Percentiles rank a stretch among this genome's conserved stretches.
Conservation (phyloP, 306 rosid species). For the Hippophae tibetana region DNA sequence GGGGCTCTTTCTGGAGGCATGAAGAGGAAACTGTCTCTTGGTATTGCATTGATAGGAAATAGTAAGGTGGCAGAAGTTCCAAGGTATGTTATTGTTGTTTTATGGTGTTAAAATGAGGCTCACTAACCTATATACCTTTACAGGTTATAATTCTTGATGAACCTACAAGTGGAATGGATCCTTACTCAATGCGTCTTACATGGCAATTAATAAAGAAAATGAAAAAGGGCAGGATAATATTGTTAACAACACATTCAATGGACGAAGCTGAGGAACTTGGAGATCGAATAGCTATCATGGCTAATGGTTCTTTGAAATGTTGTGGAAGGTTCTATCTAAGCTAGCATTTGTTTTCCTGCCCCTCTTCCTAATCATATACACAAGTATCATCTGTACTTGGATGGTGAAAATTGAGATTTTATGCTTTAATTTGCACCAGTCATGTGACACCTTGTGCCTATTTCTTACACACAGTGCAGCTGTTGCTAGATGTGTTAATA, state of each 20-base stretch:
- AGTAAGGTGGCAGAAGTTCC: slow-evolving; percentile 57
- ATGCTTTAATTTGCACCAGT: too few species aligned
- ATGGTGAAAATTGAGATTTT: too few species aligned
- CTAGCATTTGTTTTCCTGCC: not conserved
- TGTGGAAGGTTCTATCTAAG: slow-evolving; percentile 70
- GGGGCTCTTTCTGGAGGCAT: slow-evolving; percentile 91
- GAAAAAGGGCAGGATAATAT: slow-evolving; percentile 86
- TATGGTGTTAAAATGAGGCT: not conserved
- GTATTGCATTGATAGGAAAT: slow-evolving; percentile 84
- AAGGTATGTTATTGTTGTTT: slow-evolving; percentile 8
- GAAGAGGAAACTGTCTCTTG: slow-evolving; percentile 97
- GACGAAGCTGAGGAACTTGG: slow-evolving; percentile 99
- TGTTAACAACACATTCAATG: slow-evolving; percentile 95
- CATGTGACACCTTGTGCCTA: too few species aligned
- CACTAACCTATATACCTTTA: not conserved
- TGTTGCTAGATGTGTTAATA: too few species aligned
- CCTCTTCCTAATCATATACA: not conserved
- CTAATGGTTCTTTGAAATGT: slow-evolving; percentile 89
- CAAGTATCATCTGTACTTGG: not conserved
- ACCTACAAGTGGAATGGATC: slow-evolving; percentile 99
- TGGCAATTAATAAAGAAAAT: slow-evolving; percentile 92
- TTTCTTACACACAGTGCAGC: too few species aligned
- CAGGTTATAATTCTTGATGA: slow-evolving; percentile 94
- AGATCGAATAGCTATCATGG: slow-evolving; percentile 97
- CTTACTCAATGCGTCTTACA: slow-evolving; percentile 95